Base-by-base conservation (phyloP, 192 early-diverging fungal species). In the Endogone sp. region DNA sequence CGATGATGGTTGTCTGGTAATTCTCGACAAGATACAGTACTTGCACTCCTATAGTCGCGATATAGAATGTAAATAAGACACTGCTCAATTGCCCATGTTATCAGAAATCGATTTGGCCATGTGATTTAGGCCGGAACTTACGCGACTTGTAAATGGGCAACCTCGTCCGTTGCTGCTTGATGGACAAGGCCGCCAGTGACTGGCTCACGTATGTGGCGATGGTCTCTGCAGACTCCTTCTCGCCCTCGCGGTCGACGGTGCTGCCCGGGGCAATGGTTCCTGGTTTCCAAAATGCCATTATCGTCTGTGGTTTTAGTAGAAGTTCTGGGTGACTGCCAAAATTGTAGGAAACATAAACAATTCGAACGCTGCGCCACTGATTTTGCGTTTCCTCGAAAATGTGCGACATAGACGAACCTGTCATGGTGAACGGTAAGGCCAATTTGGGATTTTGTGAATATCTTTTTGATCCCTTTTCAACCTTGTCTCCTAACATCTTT, bases 61-160 rank as follows among this genome's bases (percentile, higher is more conserved):
- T 55, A 22, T 24, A 61, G 11, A 56, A n/a, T n/a, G n/a, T n/a
- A n/a, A 54, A 13, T n/a, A n/a, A n/a, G n/a, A n/a, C n/a, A n/a
- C n/a, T n/a, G n/a, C n/a, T n/a, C n/a, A n/a, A n/a, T n/a, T n/a
- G n/a, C n/a, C n/a, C n/a, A n/a, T n/a, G n/a, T n/a, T n/a, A n/a
- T n/a, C n/a, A n/a, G 22, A 37, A 22, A 37, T 10, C 13, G 2
- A 62, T 4, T 59, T n/a, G 60, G 16, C 0, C 9, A 49, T 25
- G 23, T 21, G 13, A 49, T 4, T 26, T 27, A 54, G n/a, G 58
- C 2, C 28, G 24, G 6, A 26, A 57, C 69, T 85, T 85, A 76
- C 95, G 89, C 63, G 93, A 82, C 62, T 92, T 93, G 75, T 85
- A 98, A 2, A 98, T 91, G 0, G 96, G 98, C 63, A 99, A 82